These are phyloP conservation scores for Iberis pinnata DNA, from an alignment of 345 rosid species.

Conservation along the genomic window DNA sequence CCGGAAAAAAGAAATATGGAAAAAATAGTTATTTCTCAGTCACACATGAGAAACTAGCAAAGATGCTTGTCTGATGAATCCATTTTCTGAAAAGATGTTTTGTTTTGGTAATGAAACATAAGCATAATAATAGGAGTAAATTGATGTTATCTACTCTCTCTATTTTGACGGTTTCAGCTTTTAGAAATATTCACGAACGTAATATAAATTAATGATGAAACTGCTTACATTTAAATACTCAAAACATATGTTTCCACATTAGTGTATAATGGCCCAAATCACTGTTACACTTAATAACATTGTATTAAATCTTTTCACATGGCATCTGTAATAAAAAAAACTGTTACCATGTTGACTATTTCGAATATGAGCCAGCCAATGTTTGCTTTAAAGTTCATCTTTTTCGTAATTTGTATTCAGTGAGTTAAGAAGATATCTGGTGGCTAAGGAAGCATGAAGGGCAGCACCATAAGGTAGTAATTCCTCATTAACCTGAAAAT, in stretches of 20 bases:
- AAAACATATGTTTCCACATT: conserved; percentile 11
- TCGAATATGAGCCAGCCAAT: conserved; percentile 13
- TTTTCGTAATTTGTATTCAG: conserved; percentile 22
- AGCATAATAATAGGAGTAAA: conserved; percentile 14
- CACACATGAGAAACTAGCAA: background rate
- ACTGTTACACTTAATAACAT: too few relatives aligned
- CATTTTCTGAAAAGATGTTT: too few relatives aligned
- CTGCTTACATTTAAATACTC: conserved; percentile 10
- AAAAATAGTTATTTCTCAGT: conserved; percentile 11
- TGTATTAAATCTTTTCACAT: conserved; percentile 24
- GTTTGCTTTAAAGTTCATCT: conserved; percentile 53
- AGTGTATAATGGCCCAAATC: background rate
- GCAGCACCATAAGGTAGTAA: conserved; percentile 82
- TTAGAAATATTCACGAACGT: background rate
- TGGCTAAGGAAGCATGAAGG: conserved; percentile 76
- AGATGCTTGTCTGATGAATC: conserved; percentile 12
- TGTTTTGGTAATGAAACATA: background rate
- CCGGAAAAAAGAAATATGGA: background rate
- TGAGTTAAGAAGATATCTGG: conserved; percentile 46
- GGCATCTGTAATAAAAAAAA: conserved; percentile 18
- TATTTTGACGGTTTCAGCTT: conserved; percentile 17
- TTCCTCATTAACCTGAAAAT: conserved; percentile 60
- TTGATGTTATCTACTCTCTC: background rate
- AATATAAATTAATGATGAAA: conserved; percentile 1
- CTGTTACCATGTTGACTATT: conserved; percentile 18